phyloP scores from a whole-genome alignment of 2,329 filamentous ascomycete genomes.

The Ascochyta lentis region DNA sequence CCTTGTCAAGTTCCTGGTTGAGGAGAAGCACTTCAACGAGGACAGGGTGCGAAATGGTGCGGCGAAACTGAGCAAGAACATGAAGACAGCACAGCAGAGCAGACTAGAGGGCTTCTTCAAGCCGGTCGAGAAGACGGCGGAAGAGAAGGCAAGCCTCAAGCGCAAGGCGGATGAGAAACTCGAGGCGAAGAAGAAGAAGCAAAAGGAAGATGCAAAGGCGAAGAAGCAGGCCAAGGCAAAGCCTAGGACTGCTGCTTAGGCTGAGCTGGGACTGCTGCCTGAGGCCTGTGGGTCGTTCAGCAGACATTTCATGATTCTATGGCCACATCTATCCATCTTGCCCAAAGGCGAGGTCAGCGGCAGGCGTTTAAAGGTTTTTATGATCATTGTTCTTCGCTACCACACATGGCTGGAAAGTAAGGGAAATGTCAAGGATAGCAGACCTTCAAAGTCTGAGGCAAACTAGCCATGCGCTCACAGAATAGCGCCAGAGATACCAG shows the following conservation, averaged over 20 bases:
- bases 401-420: background rate
- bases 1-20: slow-evolving; percentile 85
- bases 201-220: slow-evolving; percentile 92
- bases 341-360: background rate
- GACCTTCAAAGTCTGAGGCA: background rate
- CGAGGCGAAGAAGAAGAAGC: slow-evolving; percentile 92
- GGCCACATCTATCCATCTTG: background rate
- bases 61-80: slow-evolving; percentile 81
- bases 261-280: slow-evolving; percentile 46
- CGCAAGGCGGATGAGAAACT: slow-evolving; percentile 92
- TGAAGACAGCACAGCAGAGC: slow-evolving; percentile 89
- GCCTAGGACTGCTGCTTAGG: slow-evolving; percentile 55
- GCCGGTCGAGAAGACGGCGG: slow-evolving; percentile 83
- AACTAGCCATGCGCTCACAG: background rate
- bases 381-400: background rate
- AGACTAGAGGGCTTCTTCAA: slow-evolving; percentile 98
- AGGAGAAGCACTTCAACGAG: slow-evolving; percentile 96
- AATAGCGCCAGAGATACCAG: background rate
- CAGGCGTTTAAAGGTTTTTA: slow-evolving; percentile 7
- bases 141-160: slow-evolving; percentile 84
- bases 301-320: background rate
- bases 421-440: background rate
- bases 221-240: slow-evolving; percentile 92
- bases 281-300: background rate
- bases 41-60: slow-evolving; percentile 85